Base-by-base conservation (phyloP, 2,329 filamentous ascomycete species). In the Arthrobotrys pseudoclavata region DNA sequence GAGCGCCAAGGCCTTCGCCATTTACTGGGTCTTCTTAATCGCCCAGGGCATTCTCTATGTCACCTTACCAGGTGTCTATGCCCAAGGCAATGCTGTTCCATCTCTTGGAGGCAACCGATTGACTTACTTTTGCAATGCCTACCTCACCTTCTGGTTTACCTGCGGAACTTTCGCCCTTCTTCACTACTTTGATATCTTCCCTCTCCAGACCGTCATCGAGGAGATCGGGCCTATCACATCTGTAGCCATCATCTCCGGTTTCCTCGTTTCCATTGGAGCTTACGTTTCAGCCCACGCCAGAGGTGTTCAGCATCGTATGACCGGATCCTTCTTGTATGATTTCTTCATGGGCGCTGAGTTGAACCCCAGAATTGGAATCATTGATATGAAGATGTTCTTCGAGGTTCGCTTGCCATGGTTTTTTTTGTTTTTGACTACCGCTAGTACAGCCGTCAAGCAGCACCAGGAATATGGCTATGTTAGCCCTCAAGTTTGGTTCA, bases 341-440 rank as follows among this genome's bases (percentile, higher is more conserved):
- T 96, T 96, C 85, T 96, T 96, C 86, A 94, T 96, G 89, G 93
- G 93, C 67, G 91, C 92, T 12, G 93, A 96, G 85, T 87, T 96
- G 69, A 96, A 96, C 85, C 93, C 93, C 3, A 88, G 93, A 80
- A 89, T 97, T 87, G 91, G 90, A 69, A 90, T 93, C 80, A 85
- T 96, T 62, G 93, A 96, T 84, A 93, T 96, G 86, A 96, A 96
- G 86, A 96, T 96, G 93, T 97, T 97, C 85, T 96, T 93, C 82
- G 94, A 97, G 84, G 93, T 97, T 78, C 91, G 94, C 81, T 88
- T 97, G 80, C 94, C 94, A 42, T 97, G 94, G 94, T 97, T 91
- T 85, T 94, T 97, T 80, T 88, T 97, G 52, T 91, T 97, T 82
- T 89, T 95, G 76, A 87, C 95, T 50, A 91, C 90, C 72, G 87